Evolutionary conservation across 2,329 filamentous ascomycete species (phyloP), one percentile per base, ranked within the genome.

Genomic region (Penicillium psychrosexuale): DNA sequence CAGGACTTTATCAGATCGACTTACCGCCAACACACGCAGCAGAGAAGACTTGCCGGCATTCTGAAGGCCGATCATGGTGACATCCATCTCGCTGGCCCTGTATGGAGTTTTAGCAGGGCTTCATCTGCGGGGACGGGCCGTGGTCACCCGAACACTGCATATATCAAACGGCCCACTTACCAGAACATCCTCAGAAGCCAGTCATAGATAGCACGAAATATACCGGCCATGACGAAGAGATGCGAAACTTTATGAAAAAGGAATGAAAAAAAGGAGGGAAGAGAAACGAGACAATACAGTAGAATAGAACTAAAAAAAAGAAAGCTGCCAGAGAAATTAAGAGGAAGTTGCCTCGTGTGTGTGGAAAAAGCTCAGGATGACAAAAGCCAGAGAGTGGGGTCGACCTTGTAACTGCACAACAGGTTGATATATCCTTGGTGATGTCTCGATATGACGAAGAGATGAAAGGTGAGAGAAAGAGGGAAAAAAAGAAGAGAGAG

Each of bases 1-100:
- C 11, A 47, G 11, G 34, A 43, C 17, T 7, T 39, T 11, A 33
- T 33, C 28, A 28, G 19, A 51, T 37, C 44, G 31, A 77, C 93
- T 84, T 86, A 99, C 94, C 80, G 93, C 92, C 67, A 99, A 82
- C 68, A 97, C 93, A 67, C 92, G 85, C 74, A 99, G 81, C 70
- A 99, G 77, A 59, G 93, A 97, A 37, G 94, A 97, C 80, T 99
- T 99, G 70, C 94, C 94, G 56, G 94, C 94, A 78, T 97, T 97
- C 74, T 99, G 94, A 71, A 99, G 80, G 24, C 94, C 94, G 73
- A 99, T 93, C 88, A 99, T 96, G 66, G 94, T 97, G 72, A 99
- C 93, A 78, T 99, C 94, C 92, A 99, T 97, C 80, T 99, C 94
- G 64, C 92, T 96, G 65, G 93, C 91, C 94, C 93, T 97, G 67